These are phyloP conservation scores for Takashimella koratensis DNA, from an alignment of 1,284 basidiomycete species.

Conservation along the genomic window DNA sequence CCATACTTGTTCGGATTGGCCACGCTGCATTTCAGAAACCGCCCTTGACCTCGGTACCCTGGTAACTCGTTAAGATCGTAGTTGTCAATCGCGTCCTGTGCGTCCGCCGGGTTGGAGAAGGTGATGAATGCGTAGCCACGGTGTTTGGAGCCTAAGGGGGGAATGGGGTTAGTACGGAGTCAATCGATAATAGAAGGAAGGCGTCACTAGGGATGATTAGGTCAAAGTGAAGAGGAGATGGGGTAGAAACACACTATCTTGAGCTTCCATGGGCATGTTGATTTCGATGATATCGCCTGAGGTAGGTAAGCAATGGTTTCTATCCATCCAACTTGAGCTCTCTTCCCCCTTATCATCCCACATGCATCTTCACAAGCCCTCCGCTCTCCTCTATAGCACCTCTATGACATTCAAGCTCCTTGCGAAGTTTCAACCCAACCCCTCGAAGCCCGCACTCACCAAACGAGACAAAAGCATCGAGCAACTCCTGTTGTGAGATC, in stretches of 20 bases:
- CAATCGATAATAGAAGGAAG: background rate
- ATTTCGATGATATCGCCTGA: conserved; percentile 49
- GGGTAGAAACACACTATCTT: conserved; percentile 41
- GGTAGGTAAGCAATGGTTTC: background rate
- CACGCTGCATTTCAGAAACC: conserved; percentile 45
- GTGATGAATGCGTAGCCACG: conserved; percentile 48
- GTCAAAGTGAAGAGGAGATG: too few relatives aligned
- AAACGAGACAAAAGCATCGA: conserved; percentile 48
- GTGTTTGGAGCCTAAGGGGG: conserved; percentile 23
- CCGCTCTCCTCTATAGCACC: too few relatives aligned
- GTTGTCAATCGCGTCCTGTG: conserved; percentile 50
- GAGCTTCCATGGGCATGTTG: conserved; percentile 39
- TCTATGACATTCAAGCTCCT: too few relatives aligned
- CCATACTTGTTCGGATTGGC: conserved; percentile 44
- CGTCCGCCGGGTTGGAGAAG: conserved; percentile 42
- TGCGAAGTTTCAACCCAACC: too few relatives aligned
- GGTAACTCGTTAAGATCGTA: conserved; percentile 49
- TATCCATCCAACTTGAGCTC: background rate
- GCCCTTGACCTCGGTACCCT: conserved; percentile 39
- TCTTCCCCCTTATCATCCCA: too few relatives aligned
- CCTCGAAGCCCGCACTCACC: too few relatives aligned
- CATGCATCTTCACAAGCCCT: too few relatives aligned
- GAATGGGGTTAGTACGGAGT: background rate
- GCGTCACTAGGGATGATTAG: background rate
- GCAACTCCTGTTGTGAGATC: conserved; percentile 44